Conservation (phyloP, 1,284 basidiomycete species). For the Meira nashicola region DNA sequence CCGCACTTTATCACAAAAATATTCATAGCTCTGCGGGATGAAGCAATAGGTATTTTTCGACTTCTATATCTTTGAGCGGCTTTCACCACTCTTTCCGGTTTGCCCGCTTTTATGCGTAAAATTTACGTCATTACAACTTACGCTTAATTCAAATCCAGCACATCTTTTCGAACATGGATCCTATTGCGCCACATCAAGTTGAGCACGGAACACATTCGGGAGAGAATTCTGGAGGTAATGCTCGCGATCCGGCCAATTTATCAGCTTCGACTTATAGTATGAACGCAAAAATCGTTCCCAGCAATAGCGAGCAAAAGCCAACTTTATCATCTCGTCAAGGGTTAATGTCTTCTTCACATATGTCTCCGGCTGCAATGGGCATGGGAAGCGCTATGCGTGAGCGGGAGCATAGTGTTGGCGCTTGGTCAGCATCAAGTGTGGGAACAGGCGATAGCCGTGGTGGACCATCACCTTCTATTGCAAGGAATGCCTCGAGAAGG, state of each 20-base stretch:
- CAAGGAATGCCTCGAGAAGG: not conserved
- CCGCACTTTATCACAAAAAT: too few relatives aligned
- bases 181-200: too few relatives aligned
- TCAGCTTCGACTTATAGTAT: not conserved
- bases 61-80: too few relatives aligned
- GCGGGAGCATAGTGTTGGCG: slow-evolving; percentile 3
- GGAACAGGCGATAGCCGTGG: not conserved
- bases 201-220: too few relatives aligned
- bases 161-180: too few relatives aligned
- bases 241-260: not conserved
- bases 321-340: not conserved
- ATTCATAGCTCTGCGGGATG: too few relatives aligned
- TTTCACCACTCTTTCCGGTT: too few relatives aligned
- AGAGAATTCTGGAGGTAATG: too few relatives aligned
- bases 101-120: too few relatives aligned
- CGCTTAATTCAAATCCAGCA: too few relatives aligned
- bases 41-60: too few relatives aligned
- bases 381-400: not conserved
- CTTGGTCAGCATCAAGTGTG: not conserved
- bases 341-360: not conserved
- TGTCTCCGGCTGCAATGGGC: not conserved
- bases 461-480: not conserved
- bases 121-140: too few relatives aligned
- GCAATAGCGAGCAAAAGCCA: not conserved
- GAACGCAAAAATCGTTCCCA: not conserved